A percentile compares a stretch with the other conserved stretches of the same genome.
Evolutionary conservation across 1,139 yeast genomes (phyloP).

Genomic region (Lodderomyces pseudojiufengensis): DNA sequence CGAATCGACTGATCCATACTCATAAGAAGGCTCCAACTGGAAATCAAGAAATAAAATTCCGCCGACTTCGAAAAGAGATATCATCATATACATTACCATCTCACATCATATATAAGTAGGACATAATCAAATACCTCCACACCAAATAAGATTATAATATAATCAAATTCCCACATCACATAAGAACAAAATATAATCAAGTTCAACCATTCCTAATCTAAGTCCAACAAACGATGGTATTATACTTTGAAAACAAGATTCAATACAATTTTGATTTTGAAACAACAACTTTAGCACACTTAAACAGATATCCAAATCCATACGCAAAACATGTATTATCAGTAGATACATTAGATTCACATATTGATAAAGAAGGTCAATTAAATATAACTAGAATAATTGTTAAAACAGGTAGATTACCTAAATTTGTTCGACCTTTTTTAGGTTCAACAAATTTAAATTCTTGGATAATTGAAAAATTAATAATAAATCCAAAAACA

Average conservation of each 20-base stretch:
- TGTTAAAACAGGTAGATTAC: slow-evolving; percentile 76
- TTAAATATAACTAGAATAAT: slow-evolving; percentile 73
- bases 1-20: no score
- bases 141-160: no score
- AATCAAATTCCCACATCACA: no score
- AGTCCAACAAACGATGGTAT: slow-evolving; percentile 48
- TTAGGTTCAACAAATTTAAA: slow-evolving; percentile 63
- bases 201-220: neutral
- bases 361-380: slow-evolving; percentile 59
- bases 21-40: no score
- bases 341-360: slow-evolving; percentile 67
- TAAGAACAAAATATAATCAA: no score
- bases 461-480: slow-evolving; percentile 81
- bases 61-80: no score
- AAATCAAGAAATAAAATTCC: no score
- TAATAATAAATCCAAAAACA: slow-evolving; percentile 63
- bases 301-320: slow-evolving; percentile 88
- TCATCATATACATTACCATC: no score
- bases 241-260: slow-evolving; percentile 56
- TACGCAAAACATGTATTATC: slow-evolving; percentile 85
- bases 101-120: no score
- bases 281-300: slow-evolving; percentile 74
- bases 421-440: slow-evolving; percentile 74
- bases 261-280: slow-evolving; percentile 61
- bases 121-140: no score